Base-by-base conservation (phyloP, 805 yeast species). In the Yamadazyma olivae region DNA sequence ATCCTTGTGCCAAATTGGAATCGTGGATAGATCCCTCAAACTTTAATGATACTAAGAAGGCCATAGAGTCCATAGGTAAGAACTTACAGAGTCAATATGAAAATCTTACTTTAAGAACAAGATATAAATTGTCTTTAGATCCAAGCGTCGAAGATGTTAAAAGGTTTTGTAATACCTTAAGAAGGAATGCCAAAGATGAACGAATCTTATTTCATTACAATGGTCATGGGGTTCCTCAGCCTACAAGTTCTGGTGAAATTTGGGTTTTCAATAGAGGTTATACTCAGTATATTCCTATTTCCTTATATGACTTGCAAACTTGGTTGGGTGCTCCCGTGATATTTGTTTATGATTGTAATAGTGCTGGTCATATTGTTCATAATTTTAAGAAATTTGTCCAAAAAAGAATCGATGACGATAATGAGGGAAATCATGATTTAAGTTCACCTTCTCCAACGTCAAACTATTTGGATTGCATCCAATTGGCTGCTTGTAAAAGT, bases 291-390 rank as follows among this genome's bases (percentile, higher is more conserved):
- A 93, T 93, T 40, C 99, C 99, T 1, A 93, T 93, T 1, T 86
- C 96, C 7, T 63, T 93, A n/a, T 89, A 86, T 58, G 99, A 93
- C 53, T 67, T 93, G 32, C 99, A 93, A 52, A 82, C 95, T 3
- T 93, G 99, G 99, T 67, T 93, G 8, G 99, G 99, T 7, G 97
- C 97, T 1, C 99, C 99, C 0, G 91, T 95, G 36, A 84, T 93
- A 14, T 90, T 84, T 59, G 96, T 91, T 29, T 89, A 83, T 58
- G 99, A 93, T 62, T 89, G 98, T 57, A 86, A 83, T 50, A 84
- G 86, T 40, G 97, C 99, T 1, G 99, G 97, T 1, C 84, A 89
- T 58, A 89, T 93, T 34, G 85, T 93, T 7, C 79, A 78, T 41
- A 91, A 91, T 57, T 93, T 89, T 69, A 85, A 85, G 49, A 79